Conservation (phyloP, 768 basidiomycete genomes). For the Pleurotus tuoliensis region DNA sequence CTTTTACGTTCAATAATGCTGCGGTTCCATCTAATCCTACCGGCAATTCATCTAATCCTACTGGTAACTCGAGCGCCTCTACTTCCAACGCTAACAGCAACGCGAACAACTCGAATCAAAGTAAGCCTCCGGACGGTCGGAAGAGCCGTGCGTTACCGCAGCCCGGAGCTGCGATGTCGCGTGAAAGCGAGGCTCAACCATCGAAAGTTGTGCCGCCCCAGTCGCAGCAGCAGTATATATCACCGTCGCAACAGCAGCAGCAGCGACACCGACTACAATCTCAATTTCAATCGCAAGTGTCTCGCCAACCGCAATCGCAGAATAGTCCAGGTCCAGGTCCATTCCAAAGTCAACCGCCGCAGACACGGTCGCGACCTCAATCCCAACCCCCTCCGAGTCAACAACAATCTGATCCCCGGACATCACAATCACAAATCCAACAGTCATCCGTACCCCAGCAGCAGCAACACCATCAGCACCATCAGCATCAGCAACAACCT, state of each 20-base stretch:
- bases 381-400: background rate
- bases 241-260: too few species aligned
- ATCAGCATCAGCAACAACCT: background rate
- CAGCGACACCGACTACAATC: background rate
- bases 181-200: background rate
- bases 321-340: background rate
- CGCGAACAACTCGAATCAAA: background rate
- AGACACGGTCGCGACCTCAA: background rate
- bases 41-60: background rate
- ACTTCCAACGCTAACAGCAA: background rate
- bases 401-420: background rate
- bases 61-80: background rate
- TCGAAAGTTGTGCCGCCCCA: too few species aligned
- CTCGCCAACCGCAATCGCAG: background rate
- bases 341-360: background rate
- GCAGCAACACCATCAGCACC: background rate
- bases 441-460: too few species aligned
- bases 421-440: background rate
- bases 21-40: background rate
- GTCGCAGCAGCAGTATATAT: too few species aligned
- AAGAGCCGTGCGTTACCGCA: conserved; percentile 4
- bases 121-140: background rate
- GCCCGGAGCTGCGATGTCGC: background rate
- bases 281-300: background rate
- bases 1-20: background rate